phyloP scores from a whole-genome alignment of 257 asterid species.

The Echites panduratus region DNA sequence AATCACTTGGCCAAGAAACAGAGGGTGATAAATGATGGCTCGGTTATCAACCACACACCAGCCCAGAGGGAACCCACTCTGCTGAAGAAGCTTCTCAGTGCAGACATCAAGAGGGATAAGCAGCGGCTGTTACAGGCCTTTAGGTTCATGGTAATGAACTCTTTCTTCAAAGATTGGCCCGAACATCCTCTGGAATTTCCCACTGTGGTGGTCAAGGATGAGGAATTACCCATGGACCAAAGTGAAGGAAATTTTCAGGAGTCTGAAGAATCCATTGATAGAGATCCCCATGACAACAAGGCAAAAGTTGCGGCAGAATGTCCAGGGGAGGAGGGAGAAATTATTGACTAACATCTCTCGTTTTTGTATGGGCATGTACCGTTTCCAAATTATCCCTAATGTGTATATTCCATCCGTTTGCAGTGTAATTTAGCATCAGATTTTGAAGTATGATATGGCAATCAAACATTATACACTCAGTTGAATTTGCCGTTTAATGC shows the following conservation, averaged over 20 bases:
- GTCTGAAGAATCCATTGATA: conserved; percentile 15
- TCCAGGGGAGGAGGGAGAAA: conserved; percentile 27
- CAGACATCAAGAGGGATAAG: conserved; percentile 68
- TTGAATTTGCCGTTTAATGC: too few species aligned
- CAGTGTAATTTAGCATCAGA: not conserved
- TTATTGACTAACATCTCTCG: conserved; percentile 8
- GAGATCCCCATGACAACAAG: not conserved
- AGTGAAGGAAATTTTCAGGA: conserved; percentile 11
- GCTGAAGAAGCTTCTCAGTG: conserved; percentile 57
- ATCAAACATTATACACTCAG: not conserved
- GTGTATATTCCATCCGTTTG: not conserved
- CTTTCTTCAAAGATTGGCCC: conserved; percentile 54
- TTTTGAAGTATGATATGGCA: too few species aligned
- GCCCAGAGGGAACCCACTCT: conserved; percentile 54
- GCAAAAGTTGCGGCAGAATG: not conserved
- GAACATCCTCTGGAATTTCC: conserved; percentile 59
- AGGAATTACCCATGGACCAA: conserved; percentile 25
- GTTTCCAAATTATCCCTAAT: not conserved
- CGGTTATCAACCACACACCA: conserved; percentile 6
- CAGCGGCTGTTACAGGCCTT: conserved; percentile 66
- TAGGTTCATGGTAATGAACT: conserved; percentile 79
- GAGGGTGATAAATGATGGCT: conserved; percentile 16
- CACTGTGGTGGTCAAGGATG: conserved; percentile 39
- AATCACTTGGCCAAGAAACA: conserved; percentile 25
- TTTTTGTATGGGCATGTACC: not conserved